Evolutionary conservation across 176 grass and related monocot genomes (phyloP).

Genomic region (Carex parvula): DNA sequence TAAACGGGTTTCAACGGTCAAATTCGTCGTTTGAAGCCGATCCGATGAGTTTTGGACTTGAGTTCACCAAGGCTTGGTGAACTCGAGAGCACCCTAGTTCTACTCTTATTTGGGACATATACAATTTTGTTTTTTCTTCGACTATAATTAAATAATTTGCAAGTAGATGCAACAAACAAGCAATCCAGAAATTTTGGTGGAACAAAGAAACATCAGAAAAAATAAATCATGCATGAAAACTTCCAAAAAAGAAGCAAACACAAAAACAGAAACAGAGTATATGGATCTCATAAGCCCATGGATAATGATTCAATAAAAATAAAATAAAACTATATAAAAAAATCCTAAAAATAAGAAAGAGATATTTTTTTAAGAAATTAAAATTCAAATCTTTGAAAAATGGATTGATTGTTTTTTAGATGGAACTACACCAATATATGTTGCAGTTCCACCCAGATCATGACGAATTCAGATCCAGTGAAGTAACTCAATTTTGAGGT

Average conservation of each 20-base stretch:
- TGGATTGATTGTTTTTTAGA: too few species aligned
- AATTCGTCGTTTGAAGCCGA: too few species aligned
- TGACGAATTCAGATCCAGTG: too few species aligned
- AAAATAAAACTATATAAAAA: not conserved
- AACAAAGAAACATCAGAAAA: not conserved
- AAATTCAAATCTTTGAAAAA: too few species aligned
- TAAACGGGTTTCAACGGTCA: too few species aligned
- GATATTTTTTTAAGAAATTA: not conserved
- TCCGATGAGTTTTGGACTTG: too few species aligned
- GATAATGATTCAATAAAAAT: not conserved
- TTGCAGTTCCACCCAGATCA: too few species aligned
- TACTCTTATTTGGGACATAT: too few species aligned
- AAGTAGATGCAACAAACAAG: not conserved
- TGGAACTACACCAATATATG: too few species aligned
- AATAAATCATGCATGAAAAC: not conserved
- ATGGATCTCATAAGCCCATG: not conserved
- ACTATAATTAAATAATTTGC: not conserved
- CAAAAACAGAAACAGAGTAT: not conserved
- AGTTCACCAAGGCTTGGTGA: too few species aligned
- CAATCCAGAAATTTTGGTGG: not conserved
- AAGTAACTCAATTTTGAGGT: too few species aligned
- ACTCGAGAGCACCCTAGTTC: too few species aligned
- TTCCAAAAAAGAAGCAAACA: not conserved
- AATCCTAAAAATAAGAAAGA: not conserved
- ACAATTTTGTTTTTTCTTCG: not conserved